phyloP scores from a whole-genome alignment of 257 asterid genomes.

The Nyctanthes arbortristis region DNA sequence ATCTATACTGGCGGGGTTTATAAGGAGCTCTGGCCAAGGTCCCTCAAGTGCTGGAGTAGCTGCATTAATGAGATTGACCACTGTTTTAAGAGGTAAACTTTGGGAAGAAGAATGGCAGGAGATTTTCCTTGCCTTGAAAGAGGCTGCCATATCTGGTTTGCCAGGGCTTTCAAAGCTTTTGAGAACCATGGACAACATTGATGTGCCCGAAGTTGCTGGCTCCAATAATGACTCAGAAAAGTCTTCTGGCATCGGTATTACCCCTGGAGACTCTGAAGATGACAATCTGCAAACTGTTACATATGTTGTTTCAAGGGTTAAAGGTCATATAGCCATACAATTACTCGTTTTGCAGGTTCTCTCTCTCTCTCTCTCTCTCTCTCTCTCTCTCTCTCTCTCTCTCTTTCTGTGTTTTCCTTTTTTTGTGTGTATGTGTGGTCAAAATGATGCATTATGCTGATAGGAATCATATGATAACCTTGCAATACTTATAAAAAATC shows the following conservation, averaged over 20 bases:
- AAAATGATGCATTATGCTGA: background rate
- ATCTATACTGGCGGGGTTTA: conserved; percentile 59
- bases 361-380: conserved; percentile 18
- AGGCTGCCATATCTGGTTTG: conserved; percentile 57
- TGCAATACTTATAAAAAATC: background rate
- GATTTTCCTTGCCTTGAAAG: conserved; percentile 62
- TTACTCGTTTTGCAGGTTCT: conserved; percentile 71
- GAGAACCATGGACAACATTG: conserved; percentile 64
- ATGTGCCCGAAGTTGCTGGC: conserved; percentile 50
- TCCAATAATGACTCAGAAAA: conserved; percentile 47
- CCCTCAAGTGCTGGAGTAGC: conserved; percentile 79
- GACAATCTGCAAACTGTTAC: conserved; percentile 67
- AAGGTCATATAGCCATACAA: conserved; percentile 73
- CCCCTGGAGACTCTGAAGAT: conserved; percentile 49
- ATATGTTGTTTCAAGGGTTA: conserved; percentile 78
- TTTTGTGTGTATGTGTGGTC: too few relatives aligned
- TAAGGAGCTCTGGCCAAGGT: conserved; percentile 74
- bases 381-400: too few relatives aligned
- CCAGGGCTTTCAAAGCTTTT: conserved; percentile 68
- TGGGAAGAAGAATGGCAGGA: conserved; percentile 73
- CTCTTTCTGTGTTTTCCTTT: too few relatives aligned
- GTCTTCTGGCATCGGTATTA: conserved; percentile 45
- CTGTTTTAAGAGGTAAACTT: conserved; percentile 59
- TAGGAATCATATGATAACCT: background rate
- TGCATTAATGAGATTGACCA: conserved; percentile 72